Evolutionary conservation across 2,329 filamentous ascomycete species (phyloP).

Genomic region (Fusarium fracticaudum): DNA sequence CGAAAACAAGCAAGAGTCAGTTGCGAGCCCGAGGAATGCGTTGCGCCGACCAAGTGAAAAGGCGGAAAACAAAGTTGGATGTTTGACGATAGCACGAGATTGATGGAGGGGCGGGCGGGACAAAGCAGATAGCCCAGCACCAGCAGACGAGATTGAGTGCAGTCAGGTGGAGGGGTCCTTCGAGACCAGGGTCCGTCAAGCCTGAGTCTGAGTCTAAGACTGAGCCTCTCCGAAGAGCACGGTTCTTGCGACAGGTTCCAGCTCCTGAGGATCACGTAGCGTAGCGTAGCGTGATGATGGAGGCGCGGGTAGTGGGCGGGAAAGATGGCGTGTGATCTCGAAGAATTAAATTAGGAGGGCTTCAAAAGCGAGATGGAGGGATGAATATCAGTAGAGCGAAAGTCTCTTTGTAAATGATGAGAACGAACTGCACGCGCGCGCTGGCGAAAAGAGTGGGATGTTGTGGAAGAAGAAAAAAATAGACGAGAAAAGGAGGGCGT

Average conservation of each 20-base stretch:
- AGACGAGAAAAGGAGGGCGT: conserved; percentile 29
- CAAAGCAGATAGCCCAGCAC: conserved; percentile 21
- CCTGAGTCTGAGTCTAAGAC: conserved; percentile 4
- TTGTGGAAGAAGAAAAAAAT: conserved; percentile 22
- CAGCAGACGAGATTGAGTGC: conserved; percentile 32
- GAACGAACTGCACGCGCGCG: conserved; percentile 5
- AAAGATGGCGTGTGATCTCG: conserved; percentile 40
- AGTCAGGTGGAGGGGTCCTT: conserved; percentile 40
- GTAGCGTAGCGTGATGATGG: conserved; percentile 38
- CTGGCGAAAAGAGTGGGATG: conserved; percentile 28
- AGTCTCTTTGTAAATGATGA: not conserved
- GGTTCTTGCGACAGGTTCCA: conserved; percentile 24
- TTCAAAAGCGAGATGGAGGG: conserved; percentile 27
- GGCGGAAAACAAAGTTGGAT: conserved; percentile 31
- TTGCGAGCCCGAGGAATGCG: conserved; percentile 32
- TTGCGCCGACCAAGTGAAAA: conserved; percentile 32
- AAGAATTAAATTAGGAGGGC: conserved; percentile 37
- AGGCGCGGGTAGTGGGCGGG: conserved; percentile 41
- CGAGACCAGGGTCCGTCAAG: conserved; percentile 33
- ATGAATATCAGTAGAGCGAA: conserved; percentile 1
- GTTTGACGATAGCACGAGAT: conserved; percentile 34
- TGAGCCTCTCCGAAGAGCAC: conserved; percentile 30
- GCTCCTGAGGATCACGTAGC: conserved; percentile 11
- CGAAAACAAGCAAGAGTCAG: conserved; percentile 14
- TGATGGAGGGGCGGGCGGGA: conserved; percentile 39